A percentile compares a stretch with the other conserved stretches of the same genome.
Evolutionary conservation across 164 flowering plant species (phyloP).

Genomic region (Vitis cinerea): DNA sequence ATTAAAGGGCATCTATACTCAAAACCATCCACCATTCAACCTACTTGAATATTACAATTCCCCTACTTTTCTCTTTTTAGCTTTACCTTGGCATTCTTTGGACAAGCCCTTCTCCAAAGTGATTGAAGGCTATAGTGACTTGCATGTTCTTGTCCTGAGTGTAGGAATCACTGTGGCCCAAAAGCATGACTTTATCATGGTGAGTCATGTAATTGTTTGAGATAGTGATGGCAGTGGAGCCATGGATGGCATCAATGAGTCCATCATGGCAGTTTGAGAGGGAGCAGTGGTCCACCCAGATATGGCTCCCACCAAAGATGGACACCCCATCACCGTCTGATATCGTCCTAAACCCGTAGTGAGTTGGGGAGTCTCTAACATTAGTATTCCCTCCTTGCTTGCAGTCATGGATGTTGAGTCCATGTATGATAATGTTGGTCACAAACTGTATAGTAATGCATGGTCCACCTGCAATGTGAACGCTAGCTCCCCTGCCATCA

Average conservation of each 20-base stretch:
- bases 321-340: slow-evolving; percentile 91
- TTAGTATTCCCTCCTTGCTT: slow-evolving; percentile 75
- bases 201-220: slow-evolving; percentile 85
- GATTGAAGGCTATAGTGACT: slow-evolving; percentile 80
- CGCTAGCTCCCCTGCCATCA: slow-evolving; percentile 80
- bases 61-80: background rate
- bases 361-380: slow-evolving; percentile 64
- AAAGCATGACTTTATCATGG: slow-evolving; percentile 83
- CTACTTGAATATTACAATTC: background rate
- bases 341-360: slow-evolving; percentile 76
- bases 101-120: slow-evolving; percentile 84
- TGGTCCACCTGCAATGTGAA: slow-evolving; percentile 85
- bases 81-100: slow-evolving; percentile 88
- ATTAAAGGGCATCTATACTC: background rate
- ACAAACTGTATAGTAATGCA: slow-evolving; percentile 82
- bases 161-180: slow-evolving; percentile 79
- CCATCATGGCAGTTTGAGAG: slow-evolving; percentile 74
- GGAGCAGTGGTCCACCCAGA: slow-evolving; percentile 84
- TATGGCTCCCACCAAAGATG: slow-evolving; percentile 73
- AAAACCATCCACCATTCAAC: no score
- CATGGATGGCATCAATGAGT: slow-evolving; percentile 70
- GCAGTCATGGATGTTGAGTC: slow-evolving; percentile 75
- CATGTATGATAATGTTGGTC: slow-evolving; percentile 79
- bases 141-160: slow-evolving; percentile 75
- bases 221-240: slow-evolving; percentile 76